Base-by-base conservation (phyloP, 2,329 filamentous ascomycete genomes). In the Immersiporthe knoxdaviesiana region DNA sequence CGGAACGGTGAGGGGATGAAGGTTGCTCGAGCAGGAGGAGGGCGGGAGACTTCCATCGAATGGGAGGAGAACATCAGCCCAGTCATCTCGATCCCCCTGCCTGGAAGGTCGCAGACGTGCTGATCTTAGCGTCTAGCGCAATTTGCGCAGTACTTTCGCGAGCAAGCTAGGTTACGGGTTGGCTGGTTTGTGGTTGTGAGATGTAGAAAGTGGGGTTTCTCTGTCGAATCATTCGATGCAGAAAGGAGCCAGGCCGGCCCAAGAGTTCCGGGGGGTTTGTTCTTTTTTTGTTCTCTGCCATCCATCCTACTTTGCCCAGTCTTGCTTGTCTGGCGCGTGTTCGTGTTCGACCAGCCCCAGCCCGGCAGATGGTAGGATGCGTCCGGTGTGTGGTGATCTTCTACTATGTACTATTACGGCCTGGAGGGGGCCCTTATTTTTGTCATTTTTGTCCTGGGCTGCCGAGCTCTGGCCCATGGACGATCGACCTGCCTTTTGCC, bases 81-180 rank as follows among this genome's bases (percentile, higher is more conserved):
- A 54, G 58, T 52, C 67, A 67, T 69, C 65, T 56, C 63, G 64
- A 71, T 47, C 67, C 70, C 70, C 70, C 61, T 67, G 65, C 52
- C 30, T 21, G 54, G 27, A 41, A 61, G 58, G 37, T 67, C 61
- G 50, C 56, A 61, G 63, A 62, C 58, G 60, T 50, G 67, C 44
- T 44, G 58, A 58, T 47, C 52, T 66, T 71, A 69, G 67, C 69
- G 69, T 59, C 41, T 47, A 56, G 37, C 21, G 67, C 61, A 71
- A 69, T 71, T 67, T 69, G 44, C 44, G 44, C 44, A 47, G 44
- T 47, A 59, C 41, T 32, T 56, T 41, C 59, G 52, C 32, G 66
- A 32, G 30, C n/a, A 60, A n/a, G 35, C 60, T 16, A n/a, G 64
- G 37, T 67, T 56, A 61, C 30, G 60, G 65, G 63, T 67, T 69